Evolutionary conservation across 352 stramenopile species (phyloP).

Genomic region (Globisporangium spiculum): DNA sequence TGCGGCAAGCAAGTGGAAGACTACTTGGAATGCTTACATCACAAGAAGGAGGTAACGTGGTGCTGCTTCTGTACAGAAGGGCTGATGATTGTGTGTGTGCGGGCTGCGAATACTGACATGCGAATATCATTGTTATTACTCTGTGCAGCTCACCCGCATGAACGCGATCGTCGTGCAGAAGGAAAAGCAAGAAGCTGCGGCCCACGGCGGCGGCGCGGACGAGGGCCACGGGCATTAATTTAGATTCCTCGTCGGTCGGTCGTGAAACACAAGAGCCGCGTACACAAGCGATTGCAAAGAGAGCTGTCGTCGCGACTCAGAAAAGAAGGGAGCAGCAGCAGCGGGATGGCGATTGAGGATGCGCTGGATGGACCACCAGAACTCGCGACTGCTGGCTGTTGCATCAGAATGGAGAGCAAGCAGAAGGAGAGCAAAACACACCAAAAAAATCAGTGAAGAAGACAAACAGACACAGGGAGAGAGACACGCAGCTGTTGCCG

Average conservation of each 20-base stretch:
- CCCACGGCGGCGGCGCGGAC: constrained; percentile 29
- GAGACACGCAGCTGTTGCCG: constrained; percentile 1
- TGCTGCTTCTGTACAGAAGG: not conserved
- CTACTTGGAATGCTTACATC: constrained; percentile 95
- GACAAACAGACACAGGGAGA: constrained; percentile 2
- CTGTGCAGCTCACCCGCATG: constrained; percentile 70
- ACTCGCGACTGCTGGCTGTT: constrained; percentile 5
- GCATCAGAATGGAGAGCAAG: not conserved
- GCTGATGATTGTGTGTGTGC: not conserved
- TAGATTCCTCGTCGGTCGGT: constrained; percentile 12
- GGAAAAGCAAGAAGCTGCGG: constrained; percentile 65
- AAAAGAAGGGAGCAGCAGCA: constrained; percentile 9
- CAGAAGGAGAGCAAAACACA: not conserved
- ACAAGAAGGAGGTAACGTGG: constrained; percentile 88
- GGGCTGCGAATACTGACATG: not conserved
- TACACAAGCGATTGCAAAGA: not conserved
- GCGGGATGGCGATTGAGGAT: not conserved
- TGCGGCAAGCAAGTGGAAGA: constrained; percentile 90
- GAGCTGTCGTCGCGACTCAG: constrained; percentile 2
- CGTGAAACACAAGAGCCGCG: not conserved
- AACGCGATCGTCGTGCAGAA: constrained; percentile 80
- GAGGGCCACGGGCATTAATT: constrained; percentile 53
- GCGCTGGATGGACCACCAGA: constrained; percentile 14
- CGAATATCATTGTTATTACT: not conserved
- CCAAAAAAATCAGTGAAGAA: not conserved